A percentile compares a stretch with the other conserved stretches of the same genome.
Evolutionary conservation across 2,329 filamentous ascomycete genomes (phyloP).

Genomic region (Mycosphaerella sp.): DNA sequence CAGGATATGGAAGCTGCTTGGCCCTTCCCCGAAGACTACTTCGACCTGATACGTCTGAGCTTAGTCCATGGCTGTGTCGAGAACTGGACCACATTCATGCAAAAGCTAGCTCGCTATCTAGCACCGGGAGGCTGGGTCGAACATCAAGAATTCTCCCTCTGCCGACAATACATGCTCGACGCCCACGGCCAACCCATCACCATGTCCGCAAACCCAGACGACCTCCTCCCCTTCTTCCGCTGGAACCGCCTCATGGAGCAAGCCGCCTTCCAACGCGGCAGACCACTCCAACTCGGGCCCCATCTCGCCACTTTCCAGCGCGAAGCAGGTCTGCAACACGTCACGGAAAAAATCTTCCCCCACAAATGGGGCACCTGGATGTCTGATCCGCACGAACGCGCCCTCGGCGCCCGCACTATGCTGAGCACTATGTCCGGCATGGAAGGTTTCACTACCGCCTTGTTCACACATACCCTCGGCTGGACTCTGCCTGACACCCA

Average conservation of each 20-base stretch:
- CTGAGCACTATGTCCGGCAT: conserved; percentile 27
- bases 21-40: conserved; percentile 23
- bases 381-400: conserved; percentile 17
- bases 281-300: conserved; percentile 20
- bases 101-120: conserved; percentile 17
- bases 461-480: conserved; percentile 27
- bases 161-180: conserved; percentile 19
- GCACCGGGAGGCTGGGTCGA: conserved; percentile 34
- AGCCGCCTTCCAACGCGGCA: conserved; percentile 17
- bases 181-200: conserved; percentile 10
- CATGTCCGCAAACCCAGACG: conserved; percentile 11
- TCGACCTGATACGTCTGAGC: conserved; percentile 22
- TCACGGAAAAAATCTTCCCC: conserved; percentile 14
- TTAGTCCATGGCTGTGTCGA: conserved; percentile 26
- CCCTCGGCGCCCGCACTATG: conserved; percentile 24
- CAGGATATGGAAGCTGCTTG: conserved; percentile 22
- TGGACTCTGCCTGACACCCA: conserved; percentile 27
- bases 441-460: conserved; percentile 27
- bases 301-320: conserved; percentile 14
- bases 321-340: conserved; percentile 11
- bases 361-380: conserved; percentile 22
- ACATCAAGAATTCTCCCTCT: conserved; percentile 29
- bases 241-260: conserved; percentile 21
- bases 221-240: conserved; percentile 16
- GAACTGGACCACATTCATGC: conserved; percentile 21